Evolutionary conservation across 139 green algal species (phyloP), one percentile per base, ranked within the genome.

Genomic region (Tetraselmis striata): DNA sequence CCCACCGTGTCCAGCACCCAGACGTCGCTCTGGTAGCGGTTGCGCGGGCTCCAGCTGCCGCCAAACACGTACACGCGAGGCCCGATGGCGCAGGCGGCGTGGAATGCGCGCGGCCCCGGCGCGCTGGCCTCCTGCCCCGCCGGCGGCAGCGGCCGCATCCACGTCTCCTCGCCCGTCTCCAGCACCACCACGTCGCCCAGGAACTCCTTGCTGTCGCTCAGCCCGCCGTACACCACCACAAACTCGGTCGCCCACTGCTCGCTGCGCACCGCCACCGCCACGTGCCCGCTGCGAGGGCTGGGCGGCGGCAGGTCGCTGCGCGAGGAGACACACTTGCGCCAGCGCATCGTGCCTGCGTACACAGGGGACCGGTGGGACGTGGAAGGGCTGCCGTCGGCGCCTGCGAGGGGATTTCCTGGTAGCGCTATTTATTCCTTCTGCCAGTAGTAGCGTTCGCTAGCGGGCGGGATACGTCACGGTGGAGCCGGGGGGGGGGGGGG

Each of bases 1-100:
- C 31, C 2, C 23, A 59, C 32, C 77, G 77, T 80, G 29, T 80
- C 77, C n/a, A 80, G 77, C 77, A 59, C 32, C 77, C 77, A 80
- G 27, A 80, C 28, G 2, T 80, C 77, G 27, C 24, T 59, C 45
- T 67, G 45, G 45, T 67, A 67, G 77, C 32, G 77, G 24, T 59
- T 58, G 2, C 77, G 27, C 77, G 77, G 29, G 24, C 77, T 32
- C 27, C 29, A 59, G 29, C 77, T 32, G 2, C 77, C 77, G 24
- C 77, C 77, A 58, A 80, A 80, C 23, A 59, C 31, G 28, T 80
- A 80, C 28, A 80, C 77, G 77, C 77, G 31, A 2, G 77, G 27
- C 23, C 28, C 77, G 28, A 80, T 80, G 27, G 32, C 77, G 24
- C 29, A 28, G 18, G 29, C n/a, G 77, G 29, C 31, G 29, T 80